phyloP scores from a whole-genome alignment of 345 rosid species.

The Salix brachista region DNA sequence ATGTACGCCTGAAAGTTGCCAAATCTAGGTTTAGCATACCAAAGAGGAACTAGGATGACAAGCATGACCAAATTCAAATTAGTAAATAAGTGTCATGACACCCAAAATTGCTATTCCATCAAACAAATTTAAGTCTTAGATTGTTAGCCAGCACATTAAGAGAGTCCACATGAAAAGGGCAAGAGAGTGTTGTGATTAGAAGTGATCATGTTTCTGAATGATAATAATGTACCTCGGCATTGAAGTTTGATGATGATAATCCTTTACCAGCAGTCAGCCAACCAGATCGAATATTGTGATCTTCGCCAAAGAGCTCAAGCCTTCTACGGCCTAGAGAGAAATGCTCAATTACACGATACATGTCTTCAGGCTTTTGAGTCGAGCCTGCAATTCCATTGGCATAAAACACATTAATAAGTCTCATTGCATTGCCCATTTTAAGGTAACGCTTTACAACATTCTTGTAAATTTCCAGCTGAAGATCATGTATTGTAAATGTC shows the following conservation, averaged over 20 bases:
- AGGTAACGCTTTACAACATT: neutral
- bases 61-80: neutral
- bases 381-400: slow-evolving; percentile 55
- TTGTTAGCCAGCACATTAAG: neutral
- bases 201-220: neutral
- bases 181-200: neutral
- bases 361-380: slow-evolving; percentile 95
- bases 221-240: slow-evolving; percentile 52
- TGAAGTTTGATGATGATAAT: slow-evolving; percentile 85
- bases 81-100: neutral
- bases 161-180: neutral
- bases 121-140: neutral
- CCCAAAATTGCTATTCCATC: neutral
- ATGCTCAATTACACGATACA: slow-evolving; percentile 96
- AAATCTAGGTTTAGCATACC: neutral
- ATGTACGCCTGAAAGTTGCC: slow-evolving; percentile 52
- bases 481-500: neutral
- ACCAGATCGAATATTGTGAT: slow-evolving; percentile 90
- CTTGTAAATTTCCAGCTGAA: neutral
- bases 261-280: slow-evolving; percentile 93
- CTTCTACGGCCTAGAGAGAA: slow-evolving; percentile 93
- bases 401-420: neutral
- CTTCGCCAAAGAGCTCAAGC: slow-evolving; percentile 98
- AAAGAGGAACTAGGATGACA: neutral
- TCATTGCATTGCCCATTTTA: neutral